Evolutionary conservation across 2,329 filamentous ascomycete genomes (phyloP).

Genomic region (Colletotrichum theobromicola): DNA sequence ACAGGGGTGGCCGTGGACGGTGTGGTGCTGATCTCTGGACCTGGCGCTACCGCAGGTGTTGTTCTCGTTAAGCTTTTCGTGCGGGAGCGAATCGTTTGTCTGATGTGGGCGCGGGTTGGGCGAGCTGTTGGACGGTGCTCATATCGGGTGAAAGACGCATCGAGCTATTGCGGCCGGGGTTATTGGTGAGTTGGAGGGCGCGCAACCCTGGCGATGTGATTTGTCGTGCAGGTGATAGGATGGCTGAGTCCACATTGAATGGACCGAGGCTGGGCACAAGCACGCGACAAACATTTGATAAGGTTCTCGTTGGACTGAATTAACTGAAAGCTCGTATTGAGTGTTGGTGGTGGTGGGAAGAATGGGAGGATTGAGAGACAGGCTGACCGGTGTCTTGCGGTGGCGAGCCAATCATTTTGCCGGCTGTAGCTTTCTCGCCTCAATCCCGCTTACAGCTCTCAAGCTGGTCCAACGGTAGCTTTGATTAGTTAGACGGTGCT

Average conservation of each 20-base stretch:
- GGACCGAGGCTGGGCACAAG: neutral
- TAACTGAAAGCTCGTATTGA: neutral
- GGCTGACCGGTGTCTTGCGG: neutral
- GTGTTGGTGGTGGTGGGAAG: neutral
- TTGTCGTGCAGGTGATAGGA: slow-evolving; percentile 2
- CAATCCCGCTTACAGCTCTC: neutral
- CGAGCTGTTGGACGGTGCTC: neutral
- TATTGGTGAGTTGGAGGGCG: neutral
- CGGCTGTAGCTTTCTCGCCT: neutral
- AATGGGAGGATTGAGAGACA: neutral
- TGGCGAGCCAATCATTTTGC: neutral
- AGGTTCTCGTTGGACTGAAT: neutral
- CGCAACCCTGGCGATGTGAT: slow-evolving; percentile 3
- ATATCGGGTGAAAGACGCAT: neutral
- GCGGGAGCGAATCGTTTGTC: slow-evolving; percentile 1
- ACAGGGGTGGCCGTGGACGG: neutral
- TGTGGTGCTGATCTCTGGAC: slow-evolving; percentile 4
- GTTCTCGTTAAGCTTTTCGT: slow-evolving; percentile 1
- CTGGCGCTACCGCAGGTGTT: slow-evolving; percentile 12
- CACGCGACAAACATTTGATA: neutral
- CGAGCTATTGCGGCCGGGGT: neutral
- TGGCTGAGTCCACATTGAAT: neutral
- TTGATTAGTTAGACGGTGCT: neutral
- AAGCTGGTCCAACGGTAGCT: neutral
- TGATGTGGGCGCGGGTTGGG: neutral